A percentile compares a stretch with the other conserved stretches of the same genome.
phyloP scores from a whole-genome alignment of 441 rosid genomes.

The Gossypium lobatum region DNA sequence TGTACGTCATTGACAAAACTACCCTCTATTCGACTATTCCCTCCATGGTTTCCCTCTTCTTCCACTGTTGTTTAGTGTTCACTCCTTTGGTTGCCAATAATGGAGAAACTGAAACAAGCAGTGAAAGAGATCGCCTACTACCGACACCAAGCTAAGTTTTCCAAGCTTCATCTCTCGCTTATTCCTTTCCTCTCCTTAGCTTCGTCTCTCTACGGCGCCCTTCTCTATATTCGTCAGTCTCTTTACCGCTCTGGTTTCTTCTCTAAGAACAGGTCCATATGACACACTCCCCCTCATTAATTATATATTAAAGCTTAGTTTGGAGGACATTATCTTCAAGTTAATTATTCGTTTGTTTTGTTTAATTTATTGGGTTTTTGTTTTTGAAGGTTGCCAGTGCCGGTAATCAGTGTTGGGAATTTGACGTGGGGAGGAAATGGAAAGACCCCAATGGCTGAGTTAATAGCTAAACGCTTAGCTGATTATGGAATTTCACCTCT shows the following conservation, averaged over 20 bases:
- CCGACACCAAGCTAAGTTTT: constrained; percentile 35
- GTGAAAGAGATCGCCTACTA: constrained; percentile 69
- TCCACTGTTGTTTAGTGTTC: background rate
- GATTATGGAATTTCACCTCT: constrained; percentile 63
- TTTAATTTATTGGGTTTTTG: background rate
- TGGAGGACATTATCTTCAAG: background rate
- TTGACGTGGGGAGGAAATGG: constrained; percentile 94
- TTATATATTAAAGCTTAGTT: background rate
- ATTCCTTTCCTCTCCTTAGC: constrained; percentile 53
- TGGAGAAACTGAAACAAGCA: constrained; percentile 56
- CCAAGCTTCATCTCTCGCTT: constrained; percentile 46
- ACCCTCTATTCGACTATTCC: background rate
- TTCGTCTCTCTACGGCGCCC: constrained; percentile 47
- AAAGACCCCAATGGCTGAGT: constrained; percentile 90
- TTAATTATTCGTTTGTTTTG: background rate
- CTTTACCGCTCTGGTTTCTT: constrained; percentile 49
- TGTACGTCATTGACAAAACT: background rate
- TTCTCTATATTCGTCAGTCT: constrained; percentile 48
- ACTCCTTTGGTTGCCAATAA: background rate
- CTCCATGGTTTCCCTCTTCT: background rate
- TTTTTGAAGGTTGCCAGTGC: constrained; percentile 60
- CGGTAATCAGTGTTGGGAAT: constrained; percentile 88
- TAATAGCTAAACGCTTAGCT: constrained; percentile 44
- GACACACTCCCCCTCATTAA: background rate
- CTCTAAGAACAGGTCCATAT: constrained; percentile 38